Conservation (phyloP, 169 alveolate genomes). For the Blepharisma undulans region DNA sequence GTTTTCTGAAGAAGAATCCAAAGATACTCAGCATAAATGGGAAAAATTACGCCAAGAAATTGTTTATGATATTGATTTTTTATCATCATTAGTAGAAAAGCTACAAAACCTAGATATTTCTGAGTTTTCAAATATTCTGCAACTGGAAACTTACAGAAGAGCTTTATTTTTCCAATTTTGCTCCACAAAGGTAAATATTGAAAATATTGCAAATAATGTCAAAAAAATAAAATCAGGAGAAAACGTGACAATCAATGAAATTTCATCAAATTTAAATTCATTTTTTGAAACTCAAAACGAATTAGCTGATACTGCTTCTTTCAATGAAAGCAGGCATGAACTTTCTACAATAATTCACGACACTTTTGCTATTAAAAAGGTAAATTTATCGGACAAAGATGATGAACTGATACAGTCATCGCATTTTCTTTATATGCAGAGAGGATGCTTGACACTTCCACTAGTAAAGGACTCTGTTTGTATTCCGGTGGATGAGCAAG, state of each 20-base stretch:
- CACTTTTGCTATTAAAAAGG: not conserved
- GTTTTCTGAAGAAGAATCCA: not conserved
- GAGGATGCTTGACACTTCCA: not conserved
- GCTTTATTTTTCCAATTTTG: not conserved
- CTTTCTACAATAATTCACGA: not conserved
- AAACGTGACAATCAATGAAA: not conserved
- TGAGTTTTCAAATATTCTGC: not conserved
- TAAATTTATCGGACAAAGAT: not conserved
- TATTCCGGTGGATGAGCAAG: conserved; percentile 2
- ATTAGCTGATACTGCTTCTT: not conserved
- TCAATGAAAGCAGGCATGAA: no score
- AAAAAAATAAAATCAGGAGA: not conserved
- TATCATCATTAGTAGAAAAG: not conserved
- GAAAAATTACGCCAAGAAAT: not conserved
- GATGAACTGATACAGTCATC: not conserved
- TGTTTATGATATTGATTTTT: not conserved
- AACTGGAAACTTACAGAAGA: conserved; percentile 7
- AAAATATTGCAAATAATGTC: not conserved
- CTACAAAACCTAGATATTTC: not conserved
- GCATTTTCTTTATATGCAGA: not conserved
- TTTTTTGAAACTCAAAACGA: not conserved
- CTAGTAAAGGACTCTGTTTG: not conserved
- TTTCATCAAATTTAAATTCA: not conserved
- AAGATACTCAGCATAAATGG: not conserved
- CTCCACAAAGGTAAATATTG: conserved; percentile 3